phyloP scores from a whole-genome alignment of 495 filamentous ascomycete genomes.

The Terfezia claveryi region DNA sequence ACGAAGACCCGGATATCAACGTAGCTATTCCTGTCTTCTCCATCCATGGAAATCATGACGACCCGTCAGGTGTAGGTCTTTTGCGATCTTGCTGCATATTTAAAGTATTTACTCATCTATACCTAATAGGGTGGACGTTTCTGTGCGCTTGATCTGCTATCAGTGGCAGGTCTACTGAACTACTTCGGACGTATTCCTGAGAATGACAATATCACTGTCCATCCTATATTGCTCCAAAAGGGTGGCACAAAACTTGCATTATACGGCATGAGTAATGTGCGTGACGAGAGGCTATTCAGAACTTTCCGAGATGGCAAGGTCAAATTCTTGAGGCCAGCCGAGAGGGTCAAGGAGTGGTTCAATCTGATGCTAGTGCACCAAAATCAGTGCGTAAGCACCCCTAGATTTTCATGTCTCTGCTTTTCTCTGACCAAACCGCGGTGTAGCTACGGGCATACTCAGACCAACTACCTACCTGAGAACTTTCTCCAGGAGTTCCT shows the following conservation, averaged over 20 bases:
- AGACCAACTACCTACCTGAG: slow-evolving; percentile 80
- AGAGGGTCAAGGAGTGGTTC: slow-evolving; percentile 83
- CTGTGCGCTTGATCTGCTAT: slow-evolving; percentile 74
- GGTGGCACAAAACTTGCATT: slow-evolving; percentile 82
- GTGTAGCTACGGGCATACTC: slow-evolving; percentile 49
- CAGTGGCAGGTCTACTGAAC: slow-evolving; percentile 77
- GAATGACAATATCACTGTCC: slow-evolving; percentile 75
- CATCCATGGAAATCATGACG: slow-evolving; percentile 97
- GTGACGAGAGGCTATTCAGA: slow-evolving; percentile 80
- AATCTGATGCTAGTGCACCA: slow-evolving; percentile 92
- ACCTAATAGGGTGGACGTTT: slow-evolving; percentile 47
- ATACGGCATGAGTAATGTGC: slow-evolving; percentile 89
- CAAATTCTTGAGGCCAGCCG: slow-evolving; percentile 68
- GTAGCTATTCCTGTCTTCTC: slow-evolving; percentile 94
- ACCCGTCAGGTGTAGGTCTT: slow-evolving; percentile 47
- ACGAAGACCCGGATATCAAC: slow-evolving; percentile 94
- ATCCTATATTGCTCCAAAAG: slow-evolving; percentile 83
- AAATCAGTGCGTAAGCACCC: slow-evolving; percentile 39
- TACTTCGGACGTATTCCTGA: slow-evolving; percentile 87
- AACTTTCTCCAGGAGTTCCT: slow-evolving; percentile 83
- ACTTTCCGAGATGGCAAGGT: slow-evolving; percentile 87
- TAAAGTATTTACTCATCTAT: background rate
- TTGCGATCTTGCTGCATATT: slow-evolving; percentile 11
- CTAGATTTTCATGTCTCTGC: background rate
- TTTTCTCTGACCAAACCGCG: background rate